phyloP scores from a whole-genome alignment of 768 basidiomycete genomes.

The Mycena floridula region DNA sequence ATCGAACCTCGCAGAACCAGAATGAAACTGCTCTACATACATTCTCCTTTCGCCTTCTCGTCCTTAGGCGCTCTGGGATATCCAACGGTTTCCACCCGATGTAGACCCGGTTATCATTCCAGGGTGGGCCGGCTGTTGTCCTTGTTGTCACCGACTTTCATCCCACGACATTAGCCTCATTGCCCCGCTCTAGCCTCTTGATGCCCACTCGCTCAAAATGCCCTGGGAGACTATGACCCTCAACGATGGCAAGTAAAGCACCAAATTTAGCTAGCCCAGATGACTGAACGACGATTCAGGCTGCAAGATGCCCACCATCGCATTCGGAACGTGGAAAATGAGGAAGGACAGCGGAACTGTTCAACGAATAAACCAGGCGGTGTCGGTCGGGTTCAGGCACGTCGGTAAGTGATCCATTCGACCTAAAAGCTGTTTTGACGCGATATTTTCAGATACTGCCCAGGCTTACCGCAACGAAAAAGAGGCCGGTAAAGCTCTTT shows the following conservation, averaged over 20 bases:
- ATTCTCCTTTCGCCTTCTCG: too few relatives aligned
- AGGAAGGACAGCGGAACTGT: conserved; percentile 48
- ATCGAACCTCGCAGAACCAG: too few relatives aligned
- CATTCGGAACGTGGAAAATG: conserved; percentile 62
- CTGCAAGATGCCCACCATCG: conserved; percentile 43
- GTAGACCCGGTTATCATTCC: too few relatives aligned
- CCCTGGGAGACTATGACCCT: conserved; percentile 55
- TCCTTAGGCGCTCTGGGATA: too few relatives aligned
- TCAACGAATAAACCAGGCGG: conserved; percentile 55
- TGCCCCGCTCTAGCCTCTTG: too few relatives aligned
- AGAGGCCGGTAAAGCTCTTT: conserved; percentile 37
- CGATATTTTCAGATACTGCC: conserved; percentile 42
- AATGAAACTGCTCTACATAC: too few relatives aligned
- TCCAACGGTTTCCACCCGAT: too few relatives aligned
- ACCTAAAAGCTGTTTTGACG: background rate
- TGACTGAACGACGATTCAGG: conserved; percentile 24
- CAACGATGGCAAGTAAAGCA: conserved; percentile 47
- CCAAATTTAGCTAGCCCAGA: background rate
- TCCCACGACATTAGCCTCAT: too few relatives aligned
- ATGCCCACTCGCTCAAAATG: too few relatives aligned
- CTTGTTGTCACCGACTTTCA: too few relatives aligned
- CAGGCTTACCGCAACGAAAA: conserved; percentile 56
- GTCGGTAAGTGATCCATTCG: conserved; percentile 38
- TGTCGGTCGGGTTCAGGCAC: conserved; percentile 56
- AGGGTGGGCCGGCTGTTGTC: too few relatives aligned